A percentile compares a stretch with the other conserved stretches of the same genome.
Evolutionary conservation across 129 eudicot species (phyloP).

Genomic region (Escallonia rubra): DNA sequence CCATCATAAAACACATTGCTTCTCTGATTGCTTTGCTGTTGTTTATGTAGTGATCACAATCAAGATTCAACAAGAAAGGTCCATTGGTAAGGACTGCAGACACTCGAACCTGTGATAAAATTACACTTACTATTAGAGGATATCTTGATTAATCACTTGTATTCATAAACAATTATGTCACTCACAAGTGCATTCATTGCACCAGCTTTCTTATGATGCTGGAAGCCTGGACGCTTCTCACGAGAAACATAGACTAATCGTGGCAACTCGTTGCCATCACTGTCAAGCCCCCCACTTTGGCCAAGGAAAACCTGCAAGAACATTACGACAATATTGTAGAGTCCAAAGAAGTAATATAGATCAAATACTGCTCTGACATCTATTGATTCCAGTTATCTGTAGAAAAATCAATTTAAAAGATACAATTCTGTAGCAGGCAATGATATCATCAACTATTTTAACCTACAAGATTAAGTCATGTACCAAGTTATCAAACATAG

Average conservation of each 20-base stretch:
- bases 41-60: slow-evolving; percentile 99
- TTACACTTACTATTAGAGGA: slow-evolving; percentile 12
- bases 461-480: background rate
- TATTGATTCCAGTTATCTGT: background rate
- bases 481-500: background rate
- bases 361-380: background rate
- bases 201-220: slow-evolving; percentile 99
- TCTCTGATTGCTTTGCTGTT: slow-evolving; percentile 97
- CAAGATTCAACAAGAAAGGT: slow-evolving; percentile 97
- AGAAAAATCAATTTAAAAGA: background rate
- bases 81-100: slow-evolving; percentile 99
- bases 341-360: background rate
- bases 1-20: slow-evolving; percentile 99
- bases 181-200: slow-evolving; percentile 97
- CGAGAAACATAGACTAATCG: slow-evolving; percentile 94
- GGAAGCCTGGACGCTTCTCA: slow-evolving; percentile 98
- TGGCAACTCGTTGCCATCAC: slow-evolving; percentile 92
- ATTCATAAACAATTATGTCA: background rate
- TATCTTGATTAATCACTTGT: background rate
- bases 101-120: slow-evolving; percentile 80
- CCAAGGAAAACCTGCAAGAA: slow-evolving; percentile 81
- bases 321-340: background rate
- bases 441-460: background rate
- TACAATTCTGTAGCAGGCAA: background rate
- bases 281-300: slow-evolving; percentile 97